phyloP scores from a whole-genome alignment of 2,329 filamentous ascomycete species.

The Cadophora gregata region DNA sequence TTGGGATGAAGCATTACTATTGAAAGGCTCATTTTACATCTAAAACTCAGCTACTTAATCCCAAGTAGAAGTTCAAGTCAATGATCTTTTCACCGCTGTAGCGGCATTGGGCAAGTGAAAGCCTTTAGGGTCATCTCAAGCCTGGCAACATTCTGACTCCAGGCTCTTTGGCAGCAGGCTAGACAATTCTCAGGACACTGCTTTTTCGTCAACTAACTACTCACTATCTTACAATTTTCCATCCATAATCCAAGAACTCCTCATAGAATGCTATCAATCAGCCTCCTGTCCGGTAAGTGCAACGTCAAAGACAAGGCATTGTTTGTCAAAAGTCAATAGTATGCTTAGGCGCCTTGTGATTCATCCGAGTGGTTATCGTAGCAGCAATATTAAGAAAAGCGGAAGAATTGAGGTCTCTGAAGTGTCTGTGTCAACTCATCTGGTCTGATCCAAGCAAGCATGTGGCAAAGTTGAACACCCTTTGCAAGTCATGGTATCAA shows the following conservation, averaged over 20 bases:
- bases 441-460: slow-evolving; percentile 9
- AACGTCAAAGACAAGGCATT: slow-evolving; percentile 18
- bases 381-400: neutral
- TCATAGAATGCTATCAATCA: slow-evolving; percentile 6
- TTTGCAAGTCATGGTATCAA: slow-evolving; percentile 36
- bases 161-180: neutral
- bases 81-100: no score
- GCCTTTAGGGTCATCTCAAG: no score
- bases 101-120: no score
- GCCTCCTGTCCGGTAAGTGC: slow-evolving; percentile 22
- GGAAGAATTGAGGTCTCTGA: neutral
- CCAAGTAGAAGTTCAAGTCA: no score
- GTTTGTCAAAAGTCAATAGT: slow-evolving; percentile 14
- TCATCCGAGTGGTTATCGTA: slow-evolving; percentile 5
- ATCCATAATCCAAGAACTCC: slow-evolving; percentile 15
- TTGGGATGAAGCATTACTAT: no score
- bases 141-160: neutral
- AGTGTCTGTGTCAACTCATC: slow-evolving; percentile 20
- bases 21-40: no score
- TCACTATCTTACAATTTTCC: slow-evolving; percentile 34
- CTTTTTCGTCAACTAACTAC: slow-evolving; percentile 23
- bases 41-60: no score
- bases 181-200: neutral
- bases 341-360: slow-evolving; percentile 13
- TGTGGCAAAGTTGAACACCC: neutral